Evolutionary conservation across 2,329 filamentous ascomycete species (phyloP).

Genomic region (Pseudogymnoascus sp.): DNA sequence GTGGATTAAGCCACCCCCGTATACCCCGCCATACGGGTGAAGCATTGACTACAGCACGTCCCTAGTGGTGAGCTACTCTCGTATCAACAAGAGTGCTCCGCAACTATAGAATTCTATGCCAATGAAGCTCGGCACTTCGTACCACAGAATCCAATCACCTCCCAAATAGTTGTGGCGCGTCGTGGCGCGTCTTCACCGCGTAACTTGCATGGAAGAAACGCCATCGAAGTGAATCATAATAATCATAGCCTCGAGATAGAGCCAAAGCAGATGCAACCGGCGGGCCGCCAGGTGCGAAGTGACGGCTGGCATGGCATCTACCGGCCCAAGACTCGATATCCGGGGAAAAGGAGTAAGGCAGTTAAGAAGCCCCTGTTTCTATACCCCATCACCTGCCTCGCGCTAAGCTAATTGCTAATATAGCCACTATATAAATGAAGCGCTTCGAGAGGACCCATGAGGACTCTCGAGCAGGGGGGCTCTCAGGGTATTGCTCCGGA

Average conservation of each 20-base stretch:
- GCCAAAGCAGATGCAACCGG: neutral
- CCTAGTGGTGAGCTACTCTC: neutral
- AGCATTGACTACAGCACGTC: neutral
- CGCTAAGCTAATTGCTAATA: neutral
- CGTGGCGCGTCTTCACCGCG: neutral
- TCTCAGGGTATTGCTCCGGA: neutral
- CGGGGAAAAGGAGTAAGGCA: neutral
- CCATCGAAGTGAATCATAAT: no score
- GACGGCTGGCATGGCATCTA: neutral
- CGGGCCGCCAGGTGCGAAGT: neutral
- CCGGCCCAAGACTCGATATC: neutral
- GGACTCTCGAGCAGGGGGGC: neutral
- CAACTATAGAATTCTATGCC: neutral
- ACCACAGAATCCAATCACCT: neutral
- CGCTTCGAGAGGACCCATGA: neutral
- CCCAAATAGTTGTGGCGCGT: neutral
- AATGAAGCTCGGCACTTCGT: neutral
- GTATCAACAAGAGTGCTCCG: neutral
- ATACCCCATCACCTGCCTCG: neutral
- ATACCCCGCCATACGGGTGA: neutral
- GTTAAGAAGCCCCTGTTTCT: neutral
- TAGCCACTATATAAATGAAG: constrained; percentile 1
- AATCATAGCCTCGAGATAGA: no score
- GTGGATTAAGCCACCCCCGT: neutral
- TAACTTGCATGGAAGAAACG: no score